These are phyloP conservation scores for Abelmoschus esculentus DNA, from an alignment of 345 rosid species.

Conservation along the genomic window DNA sequence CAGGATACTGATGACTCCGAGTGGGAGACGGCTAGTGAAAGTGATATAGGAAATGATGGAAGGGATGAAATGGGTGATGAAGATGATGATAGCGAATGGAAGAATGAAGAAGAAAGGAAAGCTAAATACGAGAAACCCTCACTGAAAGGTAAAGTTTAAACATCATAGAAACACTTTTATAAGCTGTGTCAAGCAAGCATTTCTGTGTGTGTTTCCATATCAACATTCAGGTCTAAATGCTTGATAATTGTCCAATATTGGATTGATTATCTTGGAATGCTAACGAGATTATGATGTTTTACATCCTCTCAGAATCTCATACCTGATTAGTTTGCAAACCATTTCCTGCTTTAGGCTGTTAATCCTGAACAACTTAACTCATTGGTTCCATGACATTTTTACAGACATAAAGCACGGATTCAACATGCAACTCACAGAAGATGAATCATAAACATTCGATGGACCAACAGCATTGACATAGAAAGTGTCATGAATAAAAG, in stretches of 20 bases:
- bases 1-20: constrained; percentile 84
- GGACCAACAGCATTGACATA: background rate
- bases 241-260: too few species aligned
- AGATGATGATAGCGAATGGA: constrained; percentile 66
- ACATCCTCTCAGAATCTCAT: too few species aligned
- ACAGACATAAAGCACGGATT: constrained; percentile 57
- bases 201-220: background rate
- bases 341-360: constrained; percentile 10
- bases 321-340: background rate
- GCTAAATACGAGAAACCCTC: constrained; percentile 42
- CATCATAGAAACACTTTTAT: background rate
- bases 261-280: too few species aligned
- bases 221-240: background rate
- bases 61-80: constrained; percentile 68
- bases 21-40: constrained; percentile 98
- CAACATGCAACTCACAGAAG: constrained; percentile 48
- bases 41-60: constrained; percentile 85
- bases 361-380: constrained; percentile 8
- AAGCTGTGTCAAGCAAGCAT: background rate
- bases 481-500: background rate
- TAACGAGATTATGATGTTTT: too few species aligned
- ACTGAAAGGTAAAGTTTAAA: constrained; percentile 35
- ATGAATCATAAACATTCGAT: constrained; percentile 31
- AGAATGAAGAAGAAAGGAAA: constrained; percentile 45
- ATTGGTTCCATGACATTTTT: constrained; percentile 13